Evolutionary conservation across 371 early-diverging fungal species (phyloP), one percentile per base, ranked within the genome.

Genomic region (Scutellospora calospora): DNA sequence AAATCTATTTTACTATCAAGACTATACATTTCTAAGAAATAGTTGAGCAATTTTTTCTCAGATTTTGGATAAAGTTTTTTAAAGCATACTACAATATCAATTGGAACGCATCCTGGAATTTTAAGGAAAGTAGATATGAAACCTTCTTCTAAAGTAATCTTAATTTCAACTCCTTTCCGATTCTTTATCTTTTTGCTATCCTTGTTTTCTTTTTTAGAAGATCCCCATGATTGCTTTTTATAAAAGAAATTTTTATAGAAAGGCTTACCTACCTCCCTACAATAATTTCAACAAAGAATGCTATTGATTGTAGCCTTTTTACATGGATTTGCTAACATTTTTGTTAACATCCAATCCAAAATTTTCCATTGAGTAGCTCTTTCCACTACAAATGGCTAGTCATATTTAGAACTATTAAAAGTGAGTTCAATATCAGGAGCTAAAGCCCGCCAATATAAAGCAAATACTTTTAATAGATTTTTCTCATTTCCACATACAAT

Each of bases 391-490:
- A 62, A 62, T 62, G 3, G 62, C 33, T 29, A 62, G 14, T 62
- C 62, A 62, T 62, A 62, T 3, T 62, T 31, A 14, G 76, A 75
- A 35, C 25, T 59, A 60, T 76, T 76, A 60, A n/a, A 76, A 6
- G 41, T 60, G 27, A 76, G 76, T 22, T 76, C 60, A 27, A 76
- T 76, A 76, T 76, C 62, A 38, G 76, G 76, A n/a, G 57, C 41
- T 59, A 76, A n/a, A 14, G 60, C 57, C 18, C 33, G n/a, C 62
- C 76, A 76, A 14, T 41, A 76, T 59, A 76, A 38, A 8, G 76
- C 76, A 60, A 76, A 76, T 60, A 38, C 76, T 38, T 76, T 76
- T 76, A 76, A 60, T 59, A 76, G 27, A 38, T 76, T 76, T 38
- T 3, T 35, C 25, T 76, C 38, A 35, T 76, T 76, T 33, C 76